Evolutionary conservation across 1,139 yeast species (phyloP).

Genomic region (Wickerhamomyces sp.): DNA sequence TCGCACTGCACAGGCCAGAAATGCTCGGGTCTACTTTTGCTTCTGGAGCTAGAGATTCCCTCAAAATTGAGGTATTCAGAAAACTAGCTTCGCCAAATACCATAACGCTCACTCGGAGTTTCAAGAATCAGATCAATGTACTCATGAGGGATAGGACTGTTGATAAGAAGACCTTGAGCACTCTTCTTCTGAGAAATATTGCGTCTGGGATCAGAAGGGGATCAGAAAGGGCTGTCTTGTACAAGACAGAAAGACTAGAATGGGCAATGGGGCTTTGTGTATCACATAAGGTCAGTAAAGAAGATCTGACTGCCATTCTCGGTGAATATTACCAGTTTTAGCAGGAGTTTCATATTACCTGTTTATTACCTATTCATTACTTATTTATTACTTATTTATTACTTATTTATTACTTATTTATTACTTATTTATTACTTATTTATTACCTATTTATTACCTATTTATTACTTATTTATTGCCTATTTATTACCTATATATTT

Average conservation of each 20-base stretch:
- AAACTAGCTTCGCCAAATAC: neutral
- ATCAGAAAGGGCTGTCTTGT: neutral
- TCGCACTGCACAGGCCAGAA: neutral
- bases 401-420: slow-evolving; percentile 2
- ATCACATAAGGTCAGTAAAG: slow-evolving; percentile 4
- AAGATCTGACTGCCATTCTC: slow-evolving; percentile 1
- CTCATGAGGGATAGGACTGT: slow-evolving; percentile 1
- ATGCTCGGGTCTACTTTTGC: neutral
- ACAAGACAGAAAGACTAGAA: slow-evolving; percentile 6
- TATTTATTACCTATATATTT: slow-evolving; percentile 2
- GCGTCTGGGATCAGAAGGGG: slow-evolving; percentile 3
- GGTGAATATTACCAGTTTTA: neutral
- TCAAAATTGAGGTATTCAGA: neutral
- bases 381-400: slow-evolving; percentile 2
- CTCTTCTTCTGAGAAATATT: slow-evolving; percentile 5
- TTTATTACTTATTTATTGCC: neutral
- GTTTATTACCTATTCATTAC: neutral
- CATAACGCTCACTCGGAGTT: neutral
- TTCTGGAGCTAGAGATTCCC: neutral
- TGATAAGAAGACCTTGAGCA: slow-evolving; percentile 5
- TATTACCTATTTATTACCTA: slow-evolving; percentile 1
- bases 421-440: slow-evolving; percentile 5
- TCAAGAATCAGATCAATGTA: neutral
- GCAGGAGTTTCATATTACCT: too few relatives aligned
- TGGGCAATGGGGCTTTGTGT: slow-evolving; percentile 5